Evolutionary conservation across 2,329 filamentous ascomycete genomes (phyloP).

Genomic region (Monosporascus sp.): DNA sequence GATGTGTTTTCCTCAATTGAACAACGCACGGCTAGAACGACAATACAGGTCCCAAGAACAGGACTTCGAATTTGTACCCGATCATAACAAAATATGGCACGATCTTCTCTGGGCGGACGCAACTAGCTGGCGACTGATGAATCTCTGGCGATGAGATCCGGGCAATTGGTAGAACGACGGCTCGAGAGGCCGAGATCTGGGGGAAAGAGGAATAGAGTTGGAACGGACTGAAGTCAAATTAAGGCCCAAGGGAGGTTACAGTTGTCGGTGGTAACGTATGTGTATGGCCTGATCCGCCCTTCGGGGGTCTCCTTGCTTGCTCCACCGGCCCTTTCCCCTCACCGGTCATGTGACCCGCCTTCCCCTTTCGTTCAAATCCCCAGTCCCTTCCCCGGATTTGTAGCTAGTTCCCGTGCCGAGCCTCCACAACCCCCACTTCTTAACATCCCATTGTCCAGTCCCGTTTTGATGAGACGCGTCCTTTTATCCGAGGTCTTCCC

Average conservation of each 20-base stretch:
- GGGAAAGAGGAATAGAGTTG: slow-evolving; percentile 1
- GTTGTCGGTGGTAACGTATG: background rate
- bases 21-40: too few species aligned
- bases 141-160: background rate
- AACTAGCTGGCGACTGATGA: slow-evolving; percentile 3
- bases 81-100: too few species aligned
- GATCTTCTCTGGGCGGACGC: too few species aligned
- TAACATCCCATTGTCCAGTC: too few species aligned
- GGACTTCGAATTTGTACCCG: too few species aligned
- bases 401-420: background rate
- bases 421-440: background rate
- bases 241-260: slow-evolving; percentile 7
- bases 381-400: slow-evolving; percentile 5
- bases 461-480: too few species aligned
- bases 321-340: slow-evolving; percentile 10
- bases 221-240: slow-evolving; percentile 11
- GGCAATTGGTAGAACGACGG: too few species aligned
- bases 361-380: slow-evolving; percentile 4
- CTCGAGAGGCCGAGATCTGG: background rate
- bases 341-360: slow-evolving; percentile 14
- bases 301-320: background rate
- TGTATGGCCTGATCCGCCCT: slow-evolving; percentile 2
- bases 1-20: too few species aligned
- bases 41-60: too few species aligned
- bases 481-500: too few species aligned